These are phyloP conservation scores for Pseudozyma sp. DNA, from an alignment of 1,284 basidiomycete genomes.

Conservation along the genomic window DNA sequence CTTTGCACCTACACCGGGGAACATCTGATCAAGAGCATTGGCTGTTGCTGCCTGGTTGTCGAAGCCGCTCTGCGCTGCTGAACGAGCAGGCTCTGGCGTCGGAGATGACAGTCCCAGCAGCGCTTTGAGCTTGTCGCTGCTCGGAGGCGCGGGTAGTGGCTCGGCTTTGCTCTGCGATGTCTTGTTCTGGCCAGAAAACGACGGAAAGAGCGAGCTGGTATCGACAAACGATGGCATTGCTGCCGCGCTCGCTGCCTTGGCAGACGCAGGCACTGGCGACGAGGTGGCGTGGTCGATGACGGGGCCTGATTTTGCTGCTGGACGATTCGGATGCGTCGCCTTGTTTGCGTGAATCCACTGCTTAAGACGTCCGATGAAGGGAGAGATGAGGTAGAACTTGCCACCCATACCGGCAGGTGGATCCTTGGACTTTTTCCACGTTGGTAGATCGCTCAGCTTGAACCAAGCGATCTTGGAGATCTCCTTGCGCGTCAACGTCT, in stretches of 20 bases:
- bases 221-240: slow-evolving; percentile 39
- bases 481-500: slow-evolving; percentile 95
- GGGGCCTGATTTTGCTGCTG: slow-evolving; percentile 15
- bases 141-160: slow-evolving; percentile 47
- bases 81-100: slow-evolving; percentile 26
- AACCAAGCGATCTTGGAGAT: slow-evolving; percentile 99
- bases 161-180: slow-evolving; percentile 16
- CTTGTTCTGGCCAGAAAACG: slow-evolving; percentile 32
- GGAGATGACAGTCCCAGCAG: slow-evolving; percentile 48
- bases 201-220: slow-evolving; percentile 40
- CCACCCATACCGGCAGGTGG: slow-evolving; percentile 71
- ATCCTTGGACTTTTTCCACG: slow-evolving; percentile 84
- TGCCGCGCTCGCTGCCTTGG: slow-evolving; percentile 12
- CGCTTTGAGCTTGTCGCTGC: slow-evolving; percentile 55
- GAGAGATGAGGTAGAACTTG: slow-evolving; percentile 95
- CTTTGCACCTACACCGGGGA: slow-evolving; percentile 36
- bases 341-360: slow-evolving; percentile 66
- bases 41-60: slow-evolving; percentile 10
- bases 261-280: slow-evolving; percentile 13
- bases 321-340: slow-evolving; percentile 48
- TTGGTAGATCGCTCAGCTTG: slow-evolving; percentile 86
- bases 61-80: background rate
- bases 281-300: slow-evolving; percentile 20
- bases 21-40: slow-evolving; percentile 24
- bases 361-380: slow-evolving; percentile 77